A percentile compares a stretch with the other conserved stretches of the same genome.
Evolutionary conservation across 371 early-diverging fungal species (phyloP).

Genomic region (Coemansia sp.): DNA sequence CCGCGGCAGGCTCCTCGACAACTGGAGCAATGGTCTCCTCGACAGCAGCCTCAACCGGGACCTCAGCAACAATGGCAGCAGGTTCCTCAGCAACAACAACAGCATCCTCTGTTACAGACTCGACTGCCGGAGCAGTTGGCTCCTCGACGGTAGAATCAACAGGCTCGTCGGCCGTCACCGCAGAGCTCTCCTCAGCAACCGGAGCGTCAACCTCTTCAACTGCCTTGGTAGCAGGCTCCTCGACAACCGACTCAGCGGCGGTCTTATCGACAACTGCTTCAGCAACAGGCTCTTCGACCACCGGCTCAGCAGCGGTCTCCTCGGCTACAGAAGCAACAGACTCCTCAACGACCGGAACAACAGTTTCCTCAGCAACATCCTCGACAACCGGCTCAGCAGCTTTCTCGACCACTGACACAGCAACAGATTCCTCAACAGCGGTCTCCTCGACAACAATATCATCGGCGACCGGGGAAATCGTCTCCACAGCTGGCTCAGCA

Average conservation of each 20-base stretch:
- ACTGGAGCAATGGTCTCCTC: not conserved
- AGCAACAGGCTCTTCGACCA: conserved; percentile 6
- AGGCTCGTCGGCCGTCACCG: not conserved
- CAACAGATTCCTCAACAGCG: not conserved
- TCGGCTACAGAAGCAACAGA: not conserved
- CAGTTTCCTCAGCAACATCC: not conserved
- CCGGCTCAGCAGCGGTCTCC: too few relatives aligned
- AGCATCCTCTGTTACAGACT: conserved; percentile 7
- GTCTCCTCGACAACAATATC: not conserved
- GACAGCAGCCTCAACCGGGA: not conserved
- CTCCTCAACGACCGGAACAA: not conserved
- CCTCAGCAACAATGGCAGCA: too few relatives aligned
- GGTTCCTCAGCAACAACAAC: not conserved
- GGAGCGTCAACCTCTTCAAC: not conserved
- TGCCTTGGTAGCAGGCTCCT: not conserved
- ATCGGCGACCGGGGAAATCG: not conserved
- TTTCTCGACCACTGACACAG: not conserved
- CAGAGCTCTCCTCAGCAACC: not conserved
- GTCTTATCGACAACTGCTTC: not conserved
- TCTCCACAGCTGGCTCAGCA: not conserved
- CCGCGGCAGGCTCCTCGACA: too few relatives aligned
- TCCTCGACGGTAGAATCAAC: not conserved
- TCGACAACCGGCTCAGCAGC: not conserved
- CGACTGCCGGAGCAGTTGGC: not conserved
- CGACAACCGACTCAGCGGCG: not conserved